A percentile compares a stretch with the other conserved stretches of the same genome.
Conservation (phyloP, 768 basidiomycete genomes). For the Boletus reticulatus region DNA sequence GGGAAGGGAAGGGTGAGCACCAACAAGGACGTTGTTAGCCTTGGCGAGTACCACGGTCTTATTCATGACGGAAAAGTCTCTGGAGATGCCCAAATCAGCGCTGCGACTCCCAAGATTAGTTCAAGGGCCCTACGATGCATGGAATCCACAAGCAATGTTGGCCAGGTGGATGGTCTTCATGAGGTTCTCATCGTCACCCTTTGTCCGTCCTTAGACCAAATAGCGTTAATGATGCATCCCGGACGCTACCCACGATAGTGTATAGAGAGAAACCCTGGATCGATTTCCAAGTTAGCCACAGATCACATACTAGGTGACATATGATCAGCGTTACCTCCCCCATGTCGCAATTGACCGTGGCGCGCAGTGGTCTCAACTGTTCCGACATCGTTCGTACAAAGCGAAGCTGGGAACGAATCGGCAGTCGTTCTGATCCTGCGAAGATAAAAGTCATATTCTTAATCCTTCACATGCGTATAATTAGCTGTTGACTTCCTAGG, state of each 20-base stretch:
- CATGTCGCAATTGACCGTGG: conserved; percentile 56
- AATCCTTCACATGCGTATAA: background rate
- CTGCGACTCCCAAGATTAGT: background rate
- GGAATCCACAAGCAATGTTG: conserved; percentile 68
- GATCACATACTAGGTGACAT: background rate
- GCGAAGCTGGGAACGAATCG: background rate
- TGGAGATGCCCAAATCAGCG: conserved; percentile 14
- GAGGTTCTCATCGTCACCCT: conserved; percentile 52
- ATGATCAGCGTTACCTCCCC: conserved; percentile 42
- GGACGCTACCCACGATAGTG: conserved; percentile 34
- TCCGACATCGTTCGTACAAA: conserved; percentile 10
- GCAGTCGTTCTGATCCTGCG: background rate
- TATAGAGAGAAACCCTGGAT: conserved; percentile 53
- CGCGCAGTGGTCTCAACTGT: conserved; percentile 18
- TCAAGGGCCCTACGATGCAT: conserved; percentile 50
- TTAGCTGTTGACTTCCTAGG: too few species aligned
- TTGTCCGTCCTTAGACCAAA: background rate
- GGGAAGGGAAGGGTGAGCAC: conserved; percentile 65
- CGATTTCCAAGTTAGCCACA: conserved; percentile 1
- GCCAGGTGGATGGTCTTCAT: conserved; percentile 59
- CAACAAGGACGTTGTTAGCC: conserved; percentile 51
- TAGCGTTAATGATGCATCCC: background rate
- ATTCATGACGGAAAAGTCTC: conserved; percentile 66
- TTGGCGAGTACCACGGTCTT: conserved; percentile 60
- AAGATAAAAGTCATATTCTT: background rate